These are phyloP conservation scores for Rhinocladiella mackenziei DNA, from an alignment of 2,329 filamentous ascomycete species.

Conservation along the genomic window DNA sequence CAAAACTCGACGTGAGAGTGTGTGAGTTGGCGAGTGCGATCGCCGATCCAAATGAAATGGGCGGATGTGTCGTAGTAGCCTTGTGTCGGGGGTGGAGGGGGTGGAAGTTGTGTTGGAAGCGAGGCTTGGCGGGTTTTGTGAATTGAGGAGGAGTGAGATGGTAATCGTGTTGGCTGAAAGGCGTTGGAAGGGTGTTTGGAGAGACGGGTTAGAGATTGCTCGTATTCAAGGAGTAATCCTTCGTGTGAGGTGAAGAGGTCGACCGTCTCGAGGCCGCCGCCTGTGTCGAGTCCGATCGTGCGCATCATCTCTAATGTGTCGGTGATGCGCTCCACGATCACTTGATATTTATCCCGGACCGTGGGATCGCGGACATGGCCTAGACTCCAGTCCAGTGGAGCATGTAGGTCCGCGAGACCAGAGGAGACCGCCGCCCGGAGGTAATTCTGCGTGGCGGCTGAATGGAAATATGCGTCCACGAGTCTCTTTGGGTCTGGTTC, in stretches of 20 bases:
- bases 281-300: constrained; percentile 84
- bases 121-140: constrained; percentile 27
- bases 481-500: constrained; percentile 77
- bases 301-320: constrained; percentile 92
- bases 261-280: constrained; percentile 79
- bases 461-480: constrained; percentile 91
- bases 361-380: constrained; percentile 82
- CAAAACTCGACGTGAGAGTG: constrained; percentile 97
- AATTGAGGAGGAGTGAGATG: constrained; percentile 20
- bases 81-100: constrained; percentile 39
- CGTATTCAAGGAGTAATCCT: constrained; percentile 89
- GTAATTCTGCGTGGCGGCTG: constrained; percentile 90
- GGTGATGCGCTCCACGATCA: constrained; percentile 79
- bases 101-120: constrained; percentile 30
- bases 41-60: constrained; percentile 98
- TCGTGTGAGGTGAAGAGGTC: constrained; percentile 96
- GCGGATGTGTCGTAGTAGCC: constrained; percentile 91
- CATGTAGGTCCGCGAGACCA: constrained; percentile 89
- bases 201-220: constrained; percentile 76
- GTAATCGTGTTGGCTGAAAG: constrained; percentile 28
- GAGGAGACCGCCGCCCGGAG: constrained; percentile 77
- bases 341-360: constrained; percentile 79
- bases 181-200: constrained; percentile 60
- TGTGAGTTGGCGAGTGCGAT: constrained; percentile 88
- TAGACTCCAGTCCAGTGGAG: constrained; percentile 89